Conservation (phyloP, 805 yeast species). For the Candida chauliodis region DNA sequence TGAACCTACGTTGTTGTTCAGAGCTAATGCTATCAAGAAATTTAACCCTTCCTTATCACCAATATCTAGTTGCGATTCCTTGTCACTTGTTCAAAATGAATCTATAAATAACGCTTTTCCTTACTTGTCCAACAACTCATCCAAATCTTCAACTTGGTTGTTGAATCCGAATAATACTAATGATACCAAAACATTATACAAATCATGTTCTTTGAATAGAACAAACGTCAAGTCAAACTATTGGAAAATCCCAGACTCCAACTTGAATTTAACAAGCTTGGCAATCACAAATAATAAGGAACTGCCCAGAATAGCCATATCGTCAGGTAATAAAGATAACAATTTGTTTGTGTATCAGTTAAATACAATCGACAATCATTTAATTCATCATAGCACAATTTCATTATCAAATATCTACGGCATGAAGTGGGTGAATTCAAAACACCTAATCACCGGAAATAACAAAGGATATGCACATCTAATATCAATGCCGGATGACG, state of each 20-base stretch:
- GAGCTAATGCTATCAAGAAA: conserved; percentile 39
- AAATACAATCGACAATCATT: conserved; percentile 32
- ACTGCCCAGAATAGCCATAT: conserved; percentile 45
- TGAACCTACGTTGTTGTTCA: conserved; percentile 40
- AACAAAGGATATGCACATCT: conserved; percentile 71
- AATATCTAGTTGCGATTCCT: conserved; percentile 16
- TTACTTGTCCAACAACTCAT: conserved; percentile 2
- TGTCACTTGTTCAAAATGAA: not conserved
- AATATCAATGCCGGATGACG: conserved; percentile 56
- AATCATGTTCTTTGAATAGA: conserved; percentile 39
- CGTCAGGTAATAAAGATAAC: conserved; percentile 43
- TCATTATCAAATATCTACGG: conserved; percentile 53
- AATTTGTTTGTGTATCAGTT: conserved; percentile 53
- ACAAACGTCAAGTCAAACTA: conserved; percentile 41
- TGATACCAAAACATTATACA: conserved; percentile 35
- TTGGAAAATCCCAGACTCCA: conserved; percentile 43
- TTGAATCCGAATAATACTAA: conserved; percentile 21
- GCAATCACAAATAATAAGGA: conserved; percentile 14
- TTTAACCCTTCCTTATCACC: conserved; percentile 20
- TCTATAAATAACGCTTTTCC: not conserved
- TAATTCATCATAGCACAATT: conserved; percentile 60
- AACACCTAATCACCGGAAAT: conserved; percentile 67
- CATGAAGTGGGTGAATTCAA: conserved; percentile 47
- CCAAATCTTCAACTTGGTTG: conserved; percentile 26
- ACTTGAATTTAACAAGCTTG: conserved; percentile 45